These are phyloP conservation scores for Hericium erinaceus DNA, from an alignment of 768 basidiomycete genomes.

Conservation along the genomic window DNA sequence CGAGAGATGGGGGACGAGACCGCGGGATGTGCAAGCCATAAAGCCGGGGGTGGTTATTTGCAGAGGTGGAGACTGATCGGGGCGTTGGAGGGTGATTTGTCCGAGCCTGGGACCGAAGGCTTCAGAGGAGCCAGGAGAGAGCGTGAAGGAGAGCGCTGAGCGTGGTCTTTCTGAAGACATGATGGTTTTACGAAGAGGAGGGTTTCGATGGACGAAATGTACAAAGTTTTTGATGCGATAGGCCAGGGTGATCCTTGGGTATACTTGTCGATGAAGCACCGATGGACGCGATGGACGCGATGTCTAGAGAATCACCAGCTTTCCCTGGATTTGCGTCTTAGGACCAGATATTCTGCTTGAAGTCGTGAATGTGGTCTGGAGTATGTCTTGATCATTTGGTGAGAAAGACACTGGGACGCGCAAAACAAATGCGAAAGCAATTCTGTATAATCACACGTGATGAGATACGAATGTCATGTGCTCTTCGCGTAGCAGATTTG, in stretches of 20 bases:
- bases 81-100: constrained; percentile 1
- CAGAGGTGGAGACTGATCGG: constrained; percentile 10
- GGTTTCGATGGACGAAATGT: background rate
- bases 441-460: no score
- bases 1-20: constrained; percentile 66
- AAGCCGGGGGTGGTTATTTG: constrained; percentile 53
- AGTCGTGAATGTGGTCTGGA: no score
- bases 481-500: no score
- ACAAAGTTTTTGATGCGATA: background rate
- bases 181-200: background rate
- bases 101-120: constrained; percentile 11
- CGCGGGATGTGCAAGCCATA: constrained; percentile 58
- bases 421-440: no score
- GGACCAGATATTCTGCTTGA: no score
- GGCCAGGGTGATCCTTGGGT: background rate
- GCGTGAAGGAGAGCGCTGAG: constrained; percentile 6
- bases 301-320: no score
- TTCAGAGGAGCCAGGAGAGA: background rate
- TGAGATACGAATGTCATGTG: no score
- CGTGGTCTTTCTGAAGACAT: background rate
- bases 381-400: no score
- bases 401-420: no score
- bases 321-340: no score
- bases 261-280: no score
- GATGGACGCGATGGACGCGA: no score